Evolutionary conservation across 1,284 basidiomycete genomes (phyloP).

Genomic region (Cryptococcus sp.): DNA sequence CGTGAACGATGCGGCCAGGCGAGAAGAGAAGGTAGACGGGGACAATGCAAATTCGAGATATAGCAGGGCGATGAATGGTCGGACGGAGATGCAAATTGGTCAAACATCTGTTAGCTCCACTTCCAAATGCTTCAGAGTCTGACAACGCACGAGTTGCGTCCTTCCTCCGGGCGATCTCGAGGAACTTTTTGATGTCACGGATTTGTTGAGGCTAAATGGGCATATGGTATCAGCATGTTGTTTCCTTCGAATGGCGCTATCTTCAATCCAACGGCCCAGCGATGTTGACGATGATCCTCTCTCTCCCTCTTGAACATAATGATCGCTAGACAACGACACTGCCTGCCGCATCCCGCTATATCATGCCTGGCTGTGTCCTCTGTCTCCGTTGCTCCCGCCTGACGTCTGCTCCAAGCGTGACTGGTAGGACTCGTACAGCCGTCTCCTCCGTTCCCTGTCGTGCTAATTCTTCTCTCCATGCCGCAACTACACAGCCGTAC

Average conservation of each 20-base stretch:
- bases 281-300: too few relatives aligned
- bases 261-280: too few relatives aligned
- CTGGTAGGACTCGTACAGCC: too few relatives aligned
- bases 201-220: constrained; percentile 86
- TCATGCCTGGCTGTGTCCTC: background rate
- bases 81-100: too few relatives aligned
- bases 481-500: too few relatives aligned
- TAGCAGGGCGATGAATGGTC: background rate
- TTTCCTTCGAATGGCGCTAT: background rate
- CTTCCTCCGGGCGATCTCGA: constrained; percentile 86
- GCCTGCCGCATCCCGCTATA: background rate
- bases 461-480: too few relatives aligned
- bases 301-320: too few relatives aligned
- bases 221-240: constrained; percentile 11
- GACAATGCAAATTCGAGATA: background rate
- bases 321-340: background rate
- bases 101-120: too few relatives aligned
- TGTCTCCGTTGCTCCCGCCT: background rate
- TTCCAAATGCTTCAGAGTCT: background rate
- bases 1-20: background rate
- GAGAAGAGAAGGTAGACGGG: background rate
- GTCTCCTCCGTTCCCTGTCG: too few relatives aligned
- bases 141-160: constrained; percentile 60
- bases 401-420: background rate
- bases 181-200: constrained; percentile 98